Conservation (phyloP, 2,329 filamentous ascomycete genomes). For the Exophiala sideris region DNA sequence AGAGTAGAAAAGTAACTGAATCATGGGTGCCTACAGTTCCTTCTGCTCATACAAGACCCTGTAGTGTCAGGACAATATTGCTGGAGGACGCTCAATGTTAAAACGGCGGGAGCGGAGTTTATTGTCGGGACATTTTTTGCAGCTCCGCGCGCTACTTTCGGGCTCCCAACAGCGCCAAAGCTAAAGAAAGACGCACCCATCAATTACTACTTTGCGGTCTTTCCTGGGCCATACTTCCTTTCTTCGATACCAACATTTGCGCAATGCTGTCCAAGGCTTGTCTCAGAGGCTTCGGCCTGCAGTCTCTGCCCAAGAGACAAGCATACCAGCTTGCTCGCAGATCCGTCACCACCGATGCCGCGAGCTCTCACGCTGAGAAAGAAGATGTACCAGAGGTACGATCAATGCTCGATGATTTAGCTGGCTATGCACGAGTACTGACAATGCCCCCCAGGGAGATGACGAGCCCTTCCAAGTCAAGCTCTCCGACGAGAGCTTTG, state of each 20-base stretch:
- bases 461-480: constrained; percentile 88
- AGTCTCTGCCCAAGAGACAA: constrained; percentile 39
- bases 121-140: neutral
- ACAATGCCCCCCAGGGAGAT: constrained; percentile 64
- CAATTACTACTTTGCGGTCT: constrained; percentile 3
- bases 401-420: constrained; percentile 40
- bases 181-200: constrained; percentile 10
- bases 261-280: constrained; percentile 28
- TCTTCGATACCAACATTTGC: neutral
- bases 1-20: too few species aligned
- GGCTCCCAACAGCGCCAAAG: constrained; percentile 20
- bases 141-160: constrained; percentile 15
- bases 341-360: constrained; percentile 91
- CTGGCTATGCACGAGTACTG: neutral
- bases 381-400: constrained; percentile 64
- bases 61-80: too few species aligned
- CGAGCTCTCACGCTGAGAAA: constrained; percentile 84
- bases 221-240: constrained; percentile 5
- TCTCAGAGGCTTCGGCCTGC: constrained; percentile 28
- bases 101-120: too few species aligned
- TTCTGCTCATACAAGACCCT: too few species aligned
- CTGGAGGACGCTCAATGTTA: too few species aligned
- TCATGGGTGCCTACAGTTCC: too few species aligned
- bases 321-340: constrained; percentile 56
- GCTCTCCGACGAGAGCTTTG: constrained; percentile 97